A percentile compares a stretch with the other conserved stretches of the same genome.
Conservation (phyloP, 2,329 filamentous ascomycete genomes). For the Xylaria sp. region DNA sequence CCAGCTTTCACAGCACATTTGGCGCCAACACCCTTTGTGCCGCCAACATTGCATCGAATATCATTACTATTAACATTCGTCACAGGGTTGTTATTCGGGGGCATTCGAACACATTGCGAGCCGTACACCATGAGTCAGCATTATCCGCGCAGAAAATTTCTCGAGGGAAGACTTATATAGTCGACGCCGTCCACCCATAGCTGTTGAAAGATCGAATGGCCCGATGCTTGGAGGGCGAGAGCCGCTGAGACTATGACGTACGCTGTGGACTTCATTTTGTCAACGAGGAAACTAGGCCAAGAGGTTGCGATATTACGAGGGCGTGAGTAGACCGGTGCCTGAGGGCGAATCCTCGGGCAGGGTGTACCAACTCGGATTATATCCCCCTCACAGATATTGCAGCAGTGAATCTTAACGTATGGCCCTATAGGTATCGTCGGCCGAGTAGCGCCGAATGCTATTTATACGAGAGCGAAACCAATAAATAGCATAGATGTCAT, state of each 20-base stretch:
- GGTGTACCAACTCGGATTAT: conserved; percentile 16
- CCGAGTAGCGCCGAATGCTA: conserved; percentile 33
- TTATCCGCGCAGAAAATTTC: neutral
- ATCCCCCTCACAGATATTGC: conserved; percentile 13
- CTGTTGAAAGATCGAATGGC: conserved; percentile 58
- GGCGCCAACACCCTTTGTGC: conserved; percentile 42
- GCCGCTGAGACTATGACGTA: conserved; percentile 44
- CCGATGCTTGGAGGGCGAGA: conserved; percentile 47
- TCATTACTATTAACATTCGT: conserved; percentile 50
- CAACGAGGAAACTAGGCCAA: conserved; percentile 17
- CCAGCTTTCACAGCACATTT: conserved; percentile 53
- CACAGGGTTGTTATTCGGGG: conserved; percentile 57
- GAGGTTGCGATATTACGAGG: conserved; percentile 1
- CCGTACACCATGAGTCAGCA: conserved; percentile 42
- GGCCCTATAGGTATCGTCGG: conserved; percentile 28
- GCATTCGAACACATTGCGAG: conserved; percentile 54
- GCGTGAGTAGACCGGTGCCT: conserved; percentile 14
- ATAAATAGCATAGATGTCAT: conserved; percentile 33
- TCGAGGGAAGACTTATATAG: conserved; percentile 36
- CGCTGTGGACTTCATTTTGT: conserved; percentile 47
- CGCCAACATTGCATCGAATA: conserved; percentile 52
- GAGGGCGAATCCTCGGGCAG: neutral
- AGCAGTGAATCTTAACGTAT: conserved; percentile 19
- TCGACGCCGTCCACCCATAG: conserved; percentile 58
- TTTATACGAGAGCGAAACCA: conserved; percentile 26